Conservation (phyloP, 768 basidiomycete genomes). For the Trametes sanguinea region DNA sequence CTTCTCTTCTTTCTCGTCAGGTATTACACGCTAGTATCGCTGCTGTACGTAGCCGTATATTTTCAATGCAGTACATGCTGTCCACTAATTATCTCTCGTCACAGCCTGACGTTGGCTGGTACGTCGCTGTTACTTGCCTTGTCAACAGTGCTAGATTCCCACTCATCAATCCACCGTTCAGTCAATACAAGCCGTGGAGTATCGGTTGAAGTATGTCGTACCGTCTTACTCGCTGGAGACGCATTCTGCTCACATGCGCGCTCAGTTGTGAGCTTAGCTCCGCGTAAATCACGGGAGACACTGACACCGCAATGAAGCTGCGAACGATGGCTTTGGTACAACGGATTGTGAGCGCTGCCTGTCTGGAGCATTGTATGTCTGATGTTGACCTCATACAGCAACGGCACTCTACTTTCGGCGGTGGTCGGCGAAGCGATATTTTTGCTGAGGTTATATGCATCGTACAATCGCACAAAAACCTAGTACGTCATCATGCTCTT, state of each 20-base stretch:
- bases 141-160: neutral
- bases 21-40: conserved; percentile 6
- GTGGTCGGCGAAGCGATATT: conserved; percentile 14
- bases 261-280: conserved; percentile 1
- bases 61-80: neutral
- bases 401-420: conserved; percentile 10
- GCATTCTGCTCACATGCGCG: neutral
- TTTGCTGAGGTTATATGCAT: conserved; percentile 15
- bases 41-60: neutral
- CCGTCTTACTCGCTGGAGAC: neutral
- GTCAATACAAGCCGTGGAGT: conserved; percentile 1
- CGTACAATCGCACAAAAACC: conserved; percentile 5
- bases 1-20: conserved; percentile 12
- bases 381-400: neutral
- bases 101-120: neutral
- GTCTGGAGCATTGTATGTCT: too few species aligned
- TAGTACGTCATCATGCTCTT: neutral
- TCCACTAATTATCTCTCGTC: neutral
- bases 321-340: conserved; percentile 13
- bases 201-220: neutral
- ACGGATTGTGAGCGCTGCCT: neutral
- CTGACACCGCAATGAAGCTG: neutral
- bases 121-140: neutral
- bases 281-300: neutral
- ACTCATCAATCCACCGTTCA: neutral